Percentiles rank a stretch among this genome's conserved stretches.
These are phyloP conservation scores for Fraxinus latifolia DNA, from an alignment of 305 asterid genomes.

Conservation along the genomic window DNA sequence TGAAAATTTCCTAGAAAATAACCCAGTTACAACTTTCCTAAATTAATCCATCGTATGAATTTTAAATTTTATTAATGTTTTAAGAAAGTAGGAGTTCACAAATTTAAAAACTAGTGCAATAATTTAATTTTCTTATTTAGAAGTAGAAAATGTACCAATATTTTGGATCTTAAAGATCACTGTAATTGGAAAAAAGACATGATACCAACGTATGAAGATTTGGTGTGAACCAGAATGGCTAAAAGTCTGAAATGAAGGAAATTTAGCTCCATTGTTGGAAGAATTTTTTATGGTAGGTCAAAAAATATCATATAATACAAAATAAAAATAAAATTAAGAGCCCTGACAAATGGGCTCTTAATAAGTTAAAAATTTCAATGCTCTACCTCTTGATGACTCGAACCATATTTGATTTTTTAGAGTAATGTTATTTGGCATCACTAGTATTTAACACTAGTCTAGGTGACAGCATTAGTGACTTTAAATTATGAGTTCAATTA, in stretches of 20 bases:
- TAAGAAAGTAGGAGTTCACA: neutral
- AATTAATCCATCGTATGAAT: neutral
- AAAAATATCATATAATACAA: neutral
- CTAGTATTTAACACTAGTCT: too few species aligned
- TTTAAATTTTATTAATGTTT: neutral
- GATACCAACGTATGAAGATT: neutral
- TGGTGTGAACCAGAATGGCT: neutral
- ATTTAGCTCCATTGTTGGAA: neutral
- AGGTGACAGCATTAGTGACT: too few species aligned
- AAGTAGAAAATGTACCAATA: neutral
- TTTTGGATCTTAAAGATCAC: neutral
- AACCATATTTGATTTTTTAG: too few species aligned
- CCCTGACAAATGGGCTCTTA: neutral
- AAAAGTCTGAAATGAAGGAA: neutral
- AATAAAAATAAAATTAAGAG: neutral
- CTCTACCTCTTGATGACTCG: neutral
- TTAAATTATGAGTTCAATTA: too few species aligned
- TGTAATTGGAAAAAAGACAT: neutral
- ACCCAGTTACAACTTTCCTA: neutral
- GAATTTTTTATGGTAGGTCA: neutral
- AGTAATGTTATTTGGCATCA: too few species aligned
- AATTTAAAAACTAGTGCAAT: neutral
- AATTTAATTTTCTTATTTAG: neutral
- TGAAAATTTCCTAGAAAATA: neutral
- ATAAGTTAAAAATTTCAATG: neutral